Evolutionary conservation across 2,329 filamentous ascomycete species (phyloP).

Genomic region (Thielaviopsis musarum): DNA sequence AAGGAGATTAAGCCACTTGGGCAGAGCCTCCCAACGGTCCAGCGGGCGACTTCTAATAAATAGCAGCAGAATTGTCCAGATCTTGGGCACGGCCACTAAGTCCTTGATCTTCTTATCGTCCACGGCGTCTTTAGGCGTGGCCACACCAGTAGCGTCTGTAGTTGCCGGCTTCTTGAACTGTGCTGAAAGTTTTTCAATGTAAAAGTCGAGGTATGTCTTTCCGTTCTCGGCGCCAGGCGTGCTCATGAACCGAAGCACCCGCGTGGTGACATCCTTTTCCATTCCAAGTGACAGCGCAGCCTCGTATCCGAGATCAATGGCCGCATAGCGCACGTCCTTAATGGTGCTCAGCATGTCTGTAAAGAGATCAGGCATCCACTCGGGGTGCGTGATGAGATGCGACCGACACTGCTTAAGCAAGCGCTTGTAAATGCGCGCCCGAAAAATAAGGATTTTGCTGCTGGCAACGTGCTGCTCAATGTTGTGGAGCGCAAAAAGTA

Average conservation of each 20-base stretch:
- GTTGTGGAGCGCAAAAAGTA: constrained; percentile 53
- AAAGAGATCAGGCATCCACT: constrained; percentile 74
- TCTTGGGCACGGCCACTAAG: constrained; percentile 52
- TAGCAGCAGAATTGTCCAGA: constrained; percentile 73
- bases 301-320: constrained; percentile 57
- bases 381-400: constrained; percentile 51
- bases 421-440: constrained; percentile 63
- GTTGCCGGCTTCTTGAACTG: constrained; percentile 42
- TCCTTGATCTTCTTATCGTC: constrained; percentile 11
- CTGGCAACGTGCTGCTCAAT: constrained; percentile 61
- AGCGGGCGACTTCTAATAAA: constrained; percentile 47
- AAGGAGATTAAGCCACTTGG: constrained; percentile 60
- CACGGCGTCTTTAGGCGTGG: not conserved
- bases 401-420: constrained; percentile 54
- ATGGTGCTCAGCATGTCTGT: constrained; percentile 64
- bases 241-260: constrained; percentile 42
- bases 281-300: constrained; percentile 52
- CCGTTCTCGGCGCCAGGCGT: constrained; percentile 24
- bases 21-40: constrained; percentile 57
- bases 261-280: constrained; percentile 49
- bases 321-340: constrained; percentile 58
- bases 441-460: constrained; percentile 63
- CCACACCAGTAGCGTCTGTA: not conserved
- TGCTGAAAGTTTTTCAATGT: constrained; percentile 46
- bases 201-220: constrained; percentile 51